Base-by-base conservation (phyloP, 179 eudicot species). In the Beta macrorhiza region DNA sequence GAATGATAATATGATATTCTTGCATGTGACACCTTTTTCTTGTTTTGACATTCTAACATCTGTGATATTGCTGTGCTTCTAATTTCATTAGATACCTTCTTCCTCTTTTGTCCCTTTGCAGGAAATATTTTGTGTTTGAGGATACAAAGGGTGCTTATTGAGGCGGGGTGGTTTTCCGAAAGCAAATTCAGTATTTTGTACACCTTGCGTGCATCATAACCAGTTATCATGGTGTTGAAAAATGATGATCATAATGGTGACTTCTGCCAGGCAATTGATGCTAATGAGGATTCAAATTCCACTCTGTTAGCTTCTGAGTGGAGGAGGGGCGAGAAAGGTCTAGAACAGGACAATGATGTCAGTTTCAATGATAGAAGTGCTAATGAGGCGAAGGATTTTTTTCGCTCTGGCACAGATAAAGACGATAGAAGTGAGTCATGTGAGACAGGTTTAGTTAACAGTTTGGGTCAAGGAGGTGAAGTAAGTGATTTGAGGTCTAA, bases 321-420 rank as follows among this genome's bases (percentile, higher is more conserved):
- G 44, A 81, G 64, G 56, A 90, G 77, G 68, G 87, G 72, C 47
- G 74, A 8, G 72, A 88, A 80, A 82, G 81, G 62, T 79, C 14
- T 79, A 76, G 87, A 75, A 81, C 82, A 79, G 51, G 85, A 80
- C 64, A 86, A 72, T 71, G 90, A 83, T 78, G 78, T 32, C 67
- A 78, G 55, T 61, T 85, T 82, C 55, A 74, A 78, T 82, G 80
- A 70, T 79, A 86, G 77, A 81, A 79, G 84, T 45, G 83, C 79
- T 70, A 83, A 86, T 71, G 83, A 74, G 32, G 77, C 80, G 8
- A 83, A 63, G 7, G 86, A 82, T 74, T 78, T 52, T 59, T 8
- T 78, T 70, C 59, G 20, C 70, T 73, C 62, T 76, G 73, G 67
- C 55, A 81, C 67, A 16, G 82, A 57, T 45, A 77, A 42, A 73